These are phyloP conservation scores for Euphrasia arctica DNA, from an alignment of 305 asterid species.

Conservation along the genomic window DNA sequence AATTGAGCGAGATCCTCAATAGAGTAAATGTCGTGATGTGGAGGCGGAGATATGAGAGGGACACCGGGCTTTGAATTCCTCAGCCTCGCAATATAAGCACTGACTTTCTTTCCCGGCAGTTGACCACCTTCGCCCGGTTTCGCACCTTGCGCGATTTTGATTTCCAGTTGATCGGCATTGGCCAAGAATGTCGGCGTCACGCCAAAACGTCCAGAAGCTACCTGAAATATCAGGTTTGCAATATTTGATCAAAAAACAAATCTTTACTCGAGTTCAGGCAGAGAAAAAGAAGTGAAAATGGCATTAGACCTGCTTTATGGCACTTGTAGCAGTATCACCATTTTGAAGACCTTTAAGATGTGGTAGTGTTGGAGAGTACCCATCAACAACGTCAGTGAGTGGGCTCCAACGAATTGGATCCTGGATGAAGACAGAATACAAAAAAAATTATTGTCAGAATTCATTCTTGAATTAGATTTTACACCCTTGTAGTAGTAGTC, in stretches of 20 bases:
- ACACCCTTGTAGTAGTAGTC: too few relatives aligned
- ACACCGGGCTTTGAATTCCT: slow-evolving; percentile 99
- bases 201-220: slow-evolving; percentile 99
- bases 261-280: slow-evolving; percentile 1
- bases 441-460: too few relatives aligned
- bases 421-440: slow-evolving; percentile 39
- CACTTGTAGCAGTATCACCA: slow-evolving; percentile 98
- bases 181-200: slow-evolving; percentile 99
- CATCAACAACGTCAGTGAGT: slow-evolving; percentile 94
- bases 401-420: slow-evolving; percentile 99
- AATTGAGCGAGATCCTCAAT: slow-evolving; percentile 99
- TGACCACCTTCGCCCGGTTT: slow-evolving; percentile 99
- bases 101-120: slow-evolving; percentile 98
- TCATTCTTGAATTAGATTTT: too few relatives aligned
- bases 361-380: slow-evolving; percentile 96
- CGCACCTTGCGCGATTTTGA: slow-evolving; percentile 98
- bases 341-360: slow-evolving; percentile 99
- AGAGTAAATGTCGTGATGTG: slow-evolving; percentile 98
- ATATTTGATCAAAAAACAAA: neutral
- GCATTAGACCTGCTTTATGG: slow-evolving; percentile 81
- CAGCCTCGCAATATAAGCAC: slow-evolving; percentile 95
- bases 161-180: slow-evolving; percentile 94
- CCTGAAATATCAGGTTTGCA: slow-evolving; percentile 45
- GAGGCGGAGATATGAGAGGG: slow-evolving; percentile 99
- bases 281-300: neutral